These are phyloP conservation scores for Dactylorhiza incarnata DNA, from an alignment of 106 monocot genomes.

Conservation along the genomic window DNA sequence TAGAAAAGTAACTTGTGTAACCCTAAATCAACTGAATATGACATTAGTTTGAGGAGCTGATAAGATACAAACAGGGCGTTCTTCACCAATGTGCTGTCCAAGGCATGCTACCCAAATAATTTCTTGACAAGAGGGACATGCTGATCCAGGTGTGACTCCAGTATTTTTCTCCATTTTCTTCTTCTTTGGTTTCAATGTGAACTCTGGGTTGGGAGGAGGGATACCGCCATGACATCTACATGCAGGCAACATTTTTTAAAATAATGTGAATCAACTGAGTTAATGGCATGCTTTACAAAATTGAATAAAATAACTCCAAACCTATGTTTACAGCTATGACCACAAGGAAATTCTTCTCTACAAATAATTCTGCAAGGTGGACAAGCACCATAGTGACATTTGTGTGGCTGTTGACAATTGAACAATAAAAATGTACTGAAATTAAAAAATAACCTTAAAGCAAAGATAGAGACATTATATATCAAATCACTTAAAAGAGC, in stretches of 20 bases:
- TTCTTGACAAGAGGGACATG: conserved; percentile 83
- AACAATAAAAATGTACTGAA: background rate
- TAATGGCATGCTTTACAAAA: background rate
- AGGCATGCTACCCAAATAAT: conserved; percentile 59
- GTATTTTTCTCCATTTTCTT: conserved; percentile 43
- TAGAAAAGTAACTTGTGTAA: background rate
- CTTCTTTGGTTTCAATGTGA: conserved; percentile 78
- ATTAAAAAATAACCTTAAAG: background rate
- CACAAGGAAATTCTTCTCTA: conserved; percentile 57
- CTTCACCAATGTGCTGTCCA: conserved; percentile 77
- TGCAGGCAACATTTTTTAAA: background rate
- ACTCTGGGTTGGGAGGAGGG: conserved; percentile 85
- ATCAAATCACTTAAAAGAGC: background rate
- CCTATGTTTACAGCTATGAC: conserved; percentile 89
- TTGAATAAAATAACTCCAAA: conserved; percentile 12
- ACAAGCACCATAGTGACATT: conserved; percentile 97
- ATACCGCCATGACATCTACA: conserved; percentile 85
- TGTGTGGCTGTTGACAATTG: conserved; percentile 54
- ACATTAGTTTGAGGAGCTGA: conserved; percentile 6
- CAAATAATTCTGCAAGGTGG: conserved; percentile 80
- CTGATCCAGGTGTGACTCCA: conserved; percentile 57
- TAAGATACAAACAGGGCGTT: conserved; percentile 50
- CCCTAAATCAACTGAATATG: background rate
- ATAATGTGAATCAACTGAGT: background rate
- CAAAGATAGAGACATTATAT: background rate